These are phyloP conservation scores for Diospyros kaki DNA, from an alignment of 148 eudicot species.

Conservation along the genomic window DNA sequence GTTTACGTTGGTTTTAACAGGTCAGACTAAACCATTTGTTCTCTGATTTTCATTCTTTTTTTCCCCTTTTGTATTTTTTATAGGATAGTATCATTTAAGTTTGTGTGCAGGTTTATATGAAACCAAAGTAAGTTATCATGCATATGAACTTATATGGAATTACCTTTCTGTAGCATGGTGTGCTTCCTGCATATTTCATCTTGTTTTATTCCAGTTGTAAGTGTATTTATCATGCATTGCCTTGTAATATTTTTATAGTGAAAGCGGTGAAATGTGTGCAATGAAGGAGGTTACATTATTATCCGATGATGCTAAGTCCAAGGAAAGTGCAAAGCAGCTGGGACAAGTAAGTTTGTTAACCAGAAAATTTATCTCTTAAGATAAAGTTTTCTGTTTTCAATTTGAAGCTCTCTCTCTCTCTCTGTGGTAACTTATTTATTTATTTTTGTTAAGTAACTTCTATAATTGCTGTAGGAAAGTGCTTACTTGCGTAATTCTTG, in stretches of 20 bases:
- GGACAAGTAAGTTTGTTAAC: constrained; percentile 54
- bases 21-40: constrained; percentile 20
- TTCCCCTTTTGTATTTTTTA: neutral
- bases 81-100: neutral
- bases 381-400: neutral
- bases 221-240: neutral
- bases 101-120: neutral
- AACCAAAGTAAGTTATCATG: constrained; percentile 6
- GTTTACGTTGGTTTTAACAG: constrained; percentile 95
- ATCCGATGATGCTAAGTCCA: constrained; percentile 88
- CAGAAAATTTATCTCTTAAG: too few relatives aligned
- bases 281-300: constrained; percentile 98
- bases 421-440: neutral
- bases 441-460: neutral
- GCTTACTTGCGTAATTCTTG: constrained; percentile 17
- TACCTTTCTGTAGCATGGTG: neutral
- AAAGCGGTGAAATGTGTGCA: constrained; percentile 99
- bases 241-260: constrained; percentile 37
- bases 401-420: neutral
- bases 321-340: constrained; percentile 94
- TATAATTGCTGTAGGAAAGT: neutral
- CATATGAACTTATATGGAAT: neutral
- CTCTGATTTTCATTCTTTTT: neutral
- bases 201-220: constrained; percentile 3
- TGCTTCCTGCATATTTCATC: neutral